Percentiles rank a stretch among this genome's conserved stretches.
Evolutionary conservation across 1,284 basidiomycete species (phyloP).

Genomic region (Tilletia indica): DNA sequence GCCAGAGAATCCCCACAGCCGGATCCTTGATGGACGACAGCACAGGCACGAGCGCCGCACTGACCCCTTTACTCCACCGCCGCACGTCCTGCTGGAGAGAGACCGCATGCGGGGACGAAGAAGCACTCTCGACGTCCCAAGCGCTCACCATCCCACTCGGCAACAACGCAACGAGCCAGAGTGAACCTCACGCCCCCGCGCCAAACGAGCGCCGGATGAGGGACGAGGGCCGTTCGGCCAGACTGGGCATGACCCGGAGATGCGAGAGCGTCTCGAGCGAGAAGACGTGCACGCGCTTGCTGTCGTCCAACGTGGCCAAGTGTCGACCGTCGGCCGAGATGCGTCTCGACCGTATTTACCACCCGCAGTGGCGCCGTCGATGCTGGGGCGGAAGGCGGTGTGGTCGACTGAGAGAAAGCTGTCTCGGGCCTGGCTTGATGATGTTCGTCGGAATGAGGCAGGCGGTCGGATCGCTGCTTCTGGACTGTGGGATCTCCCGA

Average conservation of each 20-base stretch:
- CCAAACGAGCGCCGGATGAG: constrained; percentile 68
- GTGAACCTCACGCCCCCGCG: constrained; percentile 60
- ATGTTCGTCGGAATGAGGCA: too few species aligned
- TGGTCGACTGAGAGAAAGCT: too few species aligned
- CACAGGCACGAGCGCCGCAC: neutral
- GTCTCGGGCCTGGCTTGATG: too few species aligned
- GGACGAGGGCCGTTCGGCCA: constrained; percentile 69
- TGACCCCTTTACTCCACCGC: constrained; percentile 25
- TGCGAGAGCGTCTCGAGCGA: constrained; percentile 82
- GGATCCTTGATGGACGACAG: constrained; percentile 26
- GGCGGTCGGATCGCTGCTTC: too few species aligned
- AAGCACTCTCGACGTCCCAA: constrained; percentile 85
- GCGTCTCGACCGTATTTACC: too few species aligned
- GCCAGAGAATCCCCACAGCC: constrained; percentile 31
- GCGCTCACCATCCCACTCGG: constrained; percentile 76
- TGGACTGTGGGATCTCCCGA: too few species aligned
- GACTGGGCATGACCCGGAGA: constrained; percentile 70
- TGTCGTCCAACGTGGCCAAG: constrained; percentile 78
- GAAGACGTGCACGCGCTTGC: constrained; percentile 75
- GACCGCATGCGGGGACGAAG: constrained; percentile 65
- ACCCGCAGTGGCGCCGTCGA: too few species aligned
- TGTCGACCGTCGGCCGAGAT: constrained; percentile 75
- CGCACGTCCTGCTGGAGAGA: constrained; percentile 19
- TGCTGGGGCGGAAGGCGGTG: too few species aligned
- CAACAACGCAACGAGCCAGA: constrained; percentile 72